Percentiles rank a stretch among this genome's conserved stretches.
Evolutionary conservation across 495 filamentous ascomycete genomes (phyloP).

Genomic region (Penicillium crystallinum): DNA sequence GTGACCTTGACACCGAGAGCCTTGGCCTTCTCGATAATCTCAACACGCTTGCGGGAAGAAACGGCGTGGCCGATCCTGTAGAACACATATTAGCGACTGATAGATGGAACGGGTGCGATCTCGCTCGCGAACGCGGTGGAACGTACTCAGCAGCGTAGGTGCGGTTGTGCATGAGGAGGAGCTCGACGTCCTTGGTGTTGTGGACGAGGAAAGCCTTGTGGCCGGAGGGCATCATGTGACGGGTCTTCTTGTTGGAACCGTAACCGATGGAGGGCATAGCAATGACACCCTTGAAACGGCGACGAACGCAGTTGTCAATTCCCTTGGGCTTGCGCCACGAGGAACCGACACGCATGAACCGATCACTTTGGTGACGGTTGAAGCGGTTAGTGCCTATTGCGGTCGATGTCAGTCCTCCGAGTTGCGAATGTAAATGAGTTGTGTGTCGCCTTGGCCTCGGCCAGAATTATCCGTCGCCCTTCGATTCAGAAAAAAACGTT

Average conservation of each 20-base stretch:
- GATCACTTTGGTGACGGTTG: conserved; percentile 94
- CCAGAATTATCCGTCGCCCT: conserved; percentile 16
- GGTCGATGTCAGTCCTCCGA: conserved; percentile 28
- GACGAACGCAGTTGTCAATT: conserved; percentile 87
- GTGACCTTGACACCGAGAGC: conserved; percentile 97
- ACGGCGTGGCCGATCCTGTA: conserved; percentile 90
- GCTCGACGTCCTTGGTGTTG: conserved; percentile 91
- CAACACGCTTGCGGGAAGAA: conserved; percentile 96
- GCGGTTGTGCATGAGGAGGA: conserved; percentile 99
- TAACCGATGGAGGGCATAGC: conserved; percentile 99
- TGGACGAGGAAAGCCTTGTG: conserved; percentile 99
- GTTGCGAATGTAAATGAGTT: conserved; percentile 2
- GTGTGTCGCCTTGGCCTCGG: conserved; percentile 1
- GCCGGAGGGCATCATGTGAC: conserved; percentile 96
- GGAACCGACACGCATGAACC: conserved; percentile 71
- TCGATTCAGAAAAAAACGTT: conserved; percentile 4
- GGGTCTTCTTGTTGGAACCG: conserved; percentile 97
- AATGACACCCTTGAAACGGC: conserved; percentile 90
- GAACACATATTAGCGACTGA: neutral
- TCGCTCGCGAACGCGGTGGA: neutral
- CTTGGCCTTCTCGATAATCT: conserved; percentile 94
- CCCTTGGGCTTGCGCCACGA: conserved; percentile 10
- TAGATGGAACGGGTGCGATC: neutral
- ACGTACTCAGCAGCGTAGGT: conserved; percentile 97
- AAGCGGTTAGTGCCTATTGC: conserved; percentile 76